Base-by-base conservation (phyloP, 495 filamentous ascomycete genomes). In the Daldinia bambusicola region DNA sequence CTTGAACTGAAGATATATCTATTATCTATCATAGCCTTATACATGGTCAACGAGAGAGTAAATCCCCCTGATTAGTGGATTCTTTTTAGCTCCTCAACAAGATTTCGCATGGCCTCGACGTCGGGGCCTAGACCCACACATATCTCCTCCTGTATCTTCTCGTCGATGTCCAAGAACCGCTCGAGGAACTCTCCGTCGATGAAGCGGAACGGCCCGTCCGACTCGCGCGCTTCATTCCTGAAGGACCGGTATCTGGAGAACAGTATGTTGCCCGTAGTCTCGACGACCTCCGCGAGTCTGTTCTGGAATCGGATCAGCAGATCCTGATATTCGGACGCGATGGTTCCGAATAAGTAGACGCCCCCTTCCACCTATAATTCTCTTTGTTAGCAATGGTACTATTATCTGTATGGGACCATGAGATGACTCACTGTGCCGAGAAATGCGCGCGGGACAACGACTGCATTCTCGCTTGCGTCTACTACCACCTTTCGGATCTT, bases 171-270 rank as follows among this genome's bases (percentile, higher is more conserved):
- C 62, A 98, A 77, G 78, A 98, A 99, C 45, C 86, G 77, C 79
- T 97, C 94, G 30, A 99, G 83, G 56, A 98, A 80, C 75, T 98
- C 95, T 0, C 94, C 95, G 74, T 99, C 95, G 48, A 98, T 88
- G 74, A 98, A 97, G 7, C 95, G 85, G 68, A 87, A 90, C 0
- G 96, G 95, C 62, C 91, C 92, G 4, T 91, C 89, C 0, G 87
- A 86, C 56, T 90, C 89, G 41, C 91, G 82, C 26, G 90, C 89
- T 36, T 84, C 80, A 22, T 87, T 93, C 51, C 87, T 86, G 80
- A 95, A 97, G 0, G 90, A 91, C 20, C 95, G 88, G 78, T 91
- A 99, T 4, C 82, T 82, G 55, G 86, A 86, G 78, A 96, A 97
- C 0, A 90, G 83, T 12, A 98, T 84, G 34, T 85, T 77, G 0